Evolutionary conservation across 192 early-diverging fungal genomes (phyloP).

Genomic region (Podila verticillata): DNA sequence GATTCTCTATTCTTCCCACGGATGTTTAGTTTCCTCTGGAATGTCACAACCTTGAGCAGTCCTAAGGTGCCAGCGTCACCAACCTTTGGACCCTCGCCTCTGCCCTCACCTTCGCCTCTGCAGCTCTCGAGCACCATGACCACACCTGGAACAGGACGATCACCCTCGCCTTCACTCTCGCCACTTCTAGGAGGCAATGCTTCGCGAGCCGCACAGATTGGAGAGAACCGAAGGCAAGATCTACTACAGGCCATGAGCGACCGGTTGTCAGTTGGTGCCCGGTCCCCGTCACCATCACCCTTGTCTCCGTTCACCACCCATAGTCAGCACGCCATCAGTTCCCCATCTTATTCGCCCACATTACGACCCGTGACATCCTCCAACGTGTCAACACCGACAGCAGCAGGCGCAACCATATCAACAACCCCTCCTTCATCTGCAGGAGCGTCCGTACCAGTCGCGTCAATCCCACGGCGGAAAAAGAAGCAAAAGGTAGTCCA

Average conservation of each 20-base stretch:
- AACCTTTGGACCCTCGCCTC: slow-evolving; percentile 8
- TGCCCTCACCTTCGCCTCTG: slow-evolving; percentile 41
- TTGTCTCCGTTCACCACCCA: slow-evolving; percentile 3
- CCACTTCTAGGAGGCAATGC: not conserved
- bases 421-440: not conserved
- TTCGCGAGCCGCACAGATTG: not conserved
- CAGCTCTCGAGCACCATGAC: slow-evolving; percentile 24
- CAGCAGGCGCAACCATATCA: not conserved
- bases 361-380: not conserved
- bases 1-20: slow-evolving; percentile 4
- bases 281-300: not conserved
- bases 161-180: slow-evolving; percentile 16
- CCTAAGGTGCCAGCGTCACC: slow-evolving; percentile 29
- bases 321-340: not conserved
- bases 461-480: slow-evolving; percentile 8
- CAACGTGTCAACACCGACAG: slow-evolving; percentile 1
- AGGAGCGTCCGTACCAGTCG: not conserved
- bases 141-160: slow-evolving; percentile 10
- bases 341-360: not conserved
- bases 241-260: slow-evolving; percentile 34
- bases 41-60: slow-evolving; percentile 44
- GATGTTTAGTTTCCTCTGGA: slow-evolving; percentile 79
- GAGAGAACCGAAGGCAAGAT: slow-evolving; percentile 16
- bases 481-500: slow-evolving; percentile 47
- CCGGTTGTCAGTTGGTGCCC: not conserved